Percentiles rank a stretch among this genome's conserved stretches.
Conservation (phyloP, 176 grass and related monocot species). For the Secale cereale region DNA sequence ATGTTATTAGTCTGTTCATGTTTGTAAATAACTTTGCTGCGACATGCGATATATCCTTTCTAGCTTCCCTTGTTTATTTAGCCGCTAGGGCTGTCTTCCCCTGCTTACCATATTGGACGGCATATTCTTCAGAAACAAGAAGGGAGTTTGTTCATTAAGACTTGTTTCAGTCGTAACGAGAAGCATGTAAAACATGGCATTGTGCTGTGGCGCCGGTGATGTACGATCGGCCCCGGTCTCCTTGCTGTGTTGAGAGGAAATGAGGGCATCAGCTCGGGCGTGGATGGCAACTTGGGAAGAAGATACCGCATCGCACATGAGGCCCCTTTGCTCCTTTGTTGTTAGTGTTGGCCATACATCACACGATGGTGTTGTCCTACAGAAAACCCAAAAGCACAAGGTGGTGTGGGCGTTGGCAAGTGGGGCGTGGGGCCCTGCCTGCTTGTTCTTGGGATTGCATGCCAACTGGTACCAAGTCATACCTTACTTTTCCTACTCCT, state of each 20-base stretch:
- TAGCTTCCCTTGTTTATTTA: background rate
- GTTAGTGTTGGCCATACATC: background rate
- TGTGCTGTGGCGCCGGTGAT: no score
- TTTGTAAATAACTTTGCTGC: background rate
- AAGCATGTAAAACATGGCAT: no score
- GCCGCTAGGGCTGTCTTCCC: background rate
- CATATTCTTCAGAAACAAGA: background rate
- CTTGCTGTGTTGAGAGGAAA: no score
- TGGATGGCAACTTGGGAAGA: no score
- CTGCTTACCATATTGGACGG: background rate
- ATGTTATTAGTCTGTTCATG: background rate
- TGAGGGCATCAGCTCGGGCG: no score
- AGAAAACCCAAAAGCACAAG: background rate
- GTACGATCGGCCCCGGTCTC: no score
- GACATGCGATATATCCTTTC: background rate
- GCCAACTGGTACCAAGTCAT: constrained; percentile 30
- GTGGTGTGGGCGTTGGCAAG: background rate
- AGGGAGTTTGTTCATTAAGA: background rate
- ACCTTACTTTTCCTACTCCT: no score
- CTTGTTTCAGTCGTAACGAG: background rate
- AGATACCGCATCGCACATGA: no score
- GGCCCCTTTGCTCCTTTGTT: background rate
- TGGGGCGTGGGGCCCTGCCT: background rate
- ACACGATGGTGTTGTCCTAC: background rate
- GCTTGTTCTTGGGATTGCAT: background rate